A percentile compares a stretch with the other conserved stretches of the same genome.
These are phyloP conservation scores for Trichoderma endophyticum DNA, from an alignment of 2,329 filamentous ascomycete species.

Conservation along the genomic window DNA sequence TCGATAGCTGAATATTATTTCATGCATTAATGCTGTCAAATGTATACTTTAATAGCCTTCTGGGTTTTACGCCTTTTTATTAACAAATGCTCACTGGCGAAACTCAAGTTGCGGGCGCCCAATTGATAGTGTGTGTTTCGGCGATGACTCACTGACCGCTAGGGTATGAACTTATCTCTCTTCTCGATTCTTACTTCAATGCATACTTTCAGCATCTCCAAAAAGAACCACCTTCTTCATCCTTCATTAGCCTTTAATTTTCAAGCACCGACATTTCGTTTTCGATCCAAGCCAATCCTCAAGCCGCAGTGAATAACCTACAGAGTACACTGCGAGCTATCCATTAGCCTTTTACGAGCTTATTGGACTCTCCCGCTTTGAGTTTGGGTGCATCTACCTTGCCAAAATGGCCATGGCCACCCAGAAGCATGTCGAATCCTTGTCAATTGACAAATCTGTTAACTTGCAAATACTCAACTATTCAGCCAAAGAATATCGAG, in stretches of 20 bases:
- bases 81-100: background rate
- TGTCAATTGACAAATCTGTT: background rate
- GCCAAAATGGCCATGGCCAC: background rate
- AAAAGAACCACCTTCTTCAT: background rate
- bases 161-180: background rate
- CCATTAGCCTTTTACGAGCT: background rate
- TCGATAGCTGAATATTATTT: too few relatives aligned
- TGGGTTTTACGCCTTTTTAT: background rate
- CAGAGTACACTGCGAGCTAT: background rate
- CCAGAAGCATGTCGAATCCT: background rate
- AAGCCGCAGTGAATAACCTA: background rate
- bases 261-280: too few relatives aligned
- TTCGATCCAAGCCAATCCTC: too few relatives aligned
- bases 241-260: background rate
- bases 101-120: background rate
- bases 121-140: background rate
- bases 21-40: too few relatives aligned
- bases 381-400: background rate
- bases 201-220: too few relatives aligned
- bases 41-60: too few relatives aligned
- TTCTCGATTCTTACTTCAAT: background rate
- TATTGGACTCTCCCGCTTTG: background rate
- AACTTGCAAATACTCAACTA: background rate
- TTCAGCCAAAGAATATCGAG: background rate
- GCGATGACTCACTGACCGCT: background rate